A percentile compares a stretch with the other conserved stretches of the same genome.
phyloP scores from a whole-genome alignment of 176 grass and related monocot genomes.

The Aegilops tauschii region DNA sequence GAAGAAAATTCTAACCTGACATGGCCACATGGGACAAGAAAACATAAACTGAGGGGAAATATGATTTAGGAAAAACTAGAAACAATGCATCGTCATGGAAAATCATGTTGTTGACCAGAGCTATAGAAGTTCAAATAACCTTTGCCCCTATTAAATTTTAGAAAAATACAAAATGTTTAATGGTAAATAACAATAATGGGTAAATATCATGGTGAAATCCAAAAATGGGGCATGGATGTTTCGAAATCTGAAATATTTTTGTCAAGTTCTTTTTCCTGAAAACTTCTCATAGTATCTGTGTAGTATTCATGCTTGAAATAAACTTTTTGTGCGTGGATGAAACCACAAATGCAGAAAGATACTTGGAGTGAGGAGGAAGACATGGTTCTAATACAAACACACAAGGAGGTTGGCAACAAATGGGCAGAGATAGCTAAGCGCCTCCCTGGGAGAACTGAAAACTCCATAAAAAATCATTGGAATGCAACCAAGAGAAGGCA shows the following conservation, averaged over 20 bases:
- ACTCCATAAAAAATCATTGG: slow-evolving; percentile 97
- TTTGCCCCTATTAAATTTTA: background rate
- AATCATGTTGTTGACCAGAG: background rate
- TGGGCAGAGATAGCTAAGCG: slow-evolving; percentile 97
- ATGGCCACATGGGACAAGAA: background rate
- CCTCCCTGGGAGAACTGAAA: slow-evolving; percentile 86
- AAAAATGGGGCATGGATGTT: background rate
- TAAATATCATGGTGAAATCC: background rate
- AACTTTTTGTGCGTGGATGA: background rate
- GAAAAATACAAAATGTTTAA: background rate
- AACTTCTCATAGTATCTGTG: background rate
- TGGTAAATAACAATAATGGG: background rate
- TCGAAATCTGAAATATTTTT: background rate
- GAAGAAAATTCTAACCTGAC: background rate
- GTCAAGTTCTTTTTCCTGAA: background rate
- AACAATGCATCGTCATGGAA: background rate
- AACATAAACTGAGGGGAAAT: background rate
- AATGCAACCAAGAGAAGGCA: slow-evolving; percentile 89
- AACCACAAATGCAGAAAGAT: slow-evolving; percentile 74
- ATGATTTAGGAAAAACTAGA: background rate
- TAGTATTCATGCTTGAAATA: background rate
- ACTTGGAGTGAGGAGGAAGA: slow-evolving; percentile 92
- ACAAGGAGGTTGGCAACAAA: slow-evolving; percentile 89
- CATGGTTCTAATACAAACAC: slow-evolving; percentile 75
- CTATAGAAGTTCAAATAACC: background rate